Evolutionary conservation across 768 basidiomycete genomes (phyloP).

Genomic region (Leucocoprinus leucothites): DNA sequence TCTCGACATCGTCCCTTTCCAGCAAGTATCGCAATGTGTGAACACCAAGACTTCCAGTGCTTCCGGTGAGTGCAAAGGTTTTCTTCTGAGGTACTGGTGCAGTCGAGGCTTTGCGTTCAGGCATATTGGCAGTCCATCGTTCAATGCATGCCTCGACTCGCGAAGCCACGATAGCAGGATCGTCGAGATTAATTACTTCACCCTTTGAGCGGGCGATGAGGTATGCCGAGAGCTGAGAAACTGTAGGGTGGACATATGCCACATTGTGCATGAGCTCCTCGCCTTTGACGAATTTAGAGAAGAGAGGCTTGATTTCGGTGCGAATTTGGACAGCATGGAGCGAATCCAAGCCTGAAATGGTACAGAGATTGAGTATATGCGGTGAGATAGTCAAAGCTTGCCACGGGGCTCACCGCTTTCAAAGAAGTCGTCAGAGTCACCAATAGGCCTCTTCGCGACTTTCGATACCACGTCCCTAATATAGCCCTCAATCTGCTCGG

Average conservation of each 20-base stretch:
- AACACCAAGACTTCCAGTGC: slow-evolving; percentile 29
- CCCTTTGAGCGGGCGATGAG: not conserved
- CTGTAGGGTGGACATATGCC: slow-evolving; percentile 5
- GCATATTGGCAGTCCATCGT: slow-evolving; percentile 4
- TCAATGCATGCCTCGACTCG: slow-evolving; percentile 4
- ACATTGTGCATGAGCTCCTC: slow-evolving; percentile 7
- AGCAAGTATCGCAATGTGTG: slow-evolving; percentile 24
- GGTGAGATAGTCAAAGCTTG: no score
- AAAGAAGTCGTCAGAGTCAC: slow-evolving; percentile 10
- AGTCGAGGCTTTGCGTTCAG: not conserved
- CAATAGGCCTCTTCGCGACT: not conserved
- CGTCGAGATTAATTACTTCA: not conserved
- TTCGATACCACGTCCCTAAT: slow-evolving; percentile 1
- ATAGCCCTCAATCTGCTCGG: slow-evolving; percentile 8
- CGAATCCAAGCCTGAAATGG: slow-evolving; percentile 13
- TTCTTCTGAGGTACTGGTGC: slow-evolving; percentile 11
- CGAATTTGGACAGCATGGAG: slow-evolving; percentile 13
- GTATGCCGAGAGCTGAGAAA: slow-evolving; percentile 8
- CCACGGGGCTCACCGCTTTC: slow-evolving; percentile 10
- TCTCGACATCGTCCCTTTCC: slow-evolving; percentile 13
- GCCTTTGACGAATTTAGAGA: not conserved
- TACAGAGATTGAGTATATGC: no score
- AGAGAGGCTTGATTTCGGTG: slow-evolving; percentile 2
- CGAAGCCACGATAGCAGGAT: not conserved
- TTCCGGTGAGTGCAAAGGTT: slow-evolving; percentile 29